Base-by-base conservation (phyloP, 495 filamentous ascomycete species). In the Cladorrhinum samala region DNA sequence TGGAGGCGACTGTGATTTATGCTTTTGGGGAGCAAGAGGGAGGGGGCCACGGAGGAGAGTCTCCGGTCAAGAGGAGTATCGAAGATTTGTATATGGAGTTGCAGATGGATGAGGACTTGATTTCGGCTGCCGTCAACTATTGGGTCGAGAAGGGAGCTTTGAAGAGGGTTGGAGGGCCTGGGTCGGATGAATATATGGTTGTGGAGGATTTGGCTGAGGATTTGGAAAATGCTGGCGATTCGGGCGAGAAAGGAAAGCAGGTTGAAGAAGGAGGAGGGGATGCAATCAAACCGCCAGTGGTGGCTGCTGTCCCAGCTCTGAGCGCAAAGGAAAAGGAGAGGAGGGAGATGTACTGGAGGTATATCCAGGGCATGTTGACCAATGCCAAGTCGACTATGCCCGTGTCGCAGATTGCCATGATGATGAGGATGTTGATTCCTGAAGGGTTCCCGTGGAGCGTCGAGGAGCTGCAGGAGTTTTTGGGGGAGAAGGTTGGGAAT, bases 311-410 rank as follows among this genome's bases (percentile, higher is more conserved):
- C 71, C 72, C 18, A 33, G 57, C 57, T 9, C 56, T 72, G 20
- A 66, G 63, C 24, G 69, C 71, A 30, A 73, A 77, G 37, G 79
- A 82, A 13, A 78, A 77, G 65, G 88, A 94, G 72, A 91, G 91
- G 62, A 85, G 85, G 45, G 79, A 81, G 48, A 76, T 95, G 36
- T 94, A 95, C 71, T 87, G 84, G 83, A 83, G 88, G 64, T 96
- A 93, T 64, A 88, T 99, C 53, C 74, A 88, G 46, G 89, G 87
- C 42, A 96, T 99, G 92, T 72, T 99, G 70, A 97, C 88, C 53
- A 96, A 97, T 66, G 79, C 85, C 53, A 88, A 86, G 5, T 71
- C 83, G 24, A 61, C 70, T 25, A 94, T 95, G 86, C 81, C 86
- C 43, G 63, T 89, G 55, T 78, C 79, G 61, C 82, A 88, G 69